These are phyloP conservation scores for Endogone sp. DNA, from an alignment of 192 early-diverging fungal genomes.

Conservation along the genomic window DNA sequence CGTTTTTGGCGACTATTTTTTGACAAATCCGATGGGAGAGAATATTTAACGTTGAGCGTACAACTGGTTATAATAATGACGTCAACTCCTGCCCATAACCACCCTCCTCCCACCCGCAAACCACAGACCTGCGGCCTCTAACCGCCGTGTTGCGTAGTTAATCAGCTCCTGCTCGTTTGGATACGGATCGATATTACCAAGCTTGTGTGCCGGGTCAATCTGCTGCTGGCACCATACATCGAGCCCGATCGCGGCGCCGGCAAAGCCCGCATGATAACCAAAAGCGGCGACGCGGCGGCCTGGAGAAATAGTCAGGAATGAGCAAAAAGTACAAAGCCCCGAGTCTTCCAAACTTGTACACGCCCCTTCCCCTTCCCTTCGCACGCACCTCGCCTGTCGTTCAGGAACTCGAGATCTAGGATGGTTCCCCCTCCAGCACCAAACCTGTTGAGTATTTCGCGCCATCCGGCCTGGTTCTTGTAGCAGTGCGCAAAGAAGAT, in stretches of 20 bases:
- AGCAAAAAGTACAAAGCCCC: background rate
- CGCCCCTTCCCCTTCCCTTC: too few relatives aligned
- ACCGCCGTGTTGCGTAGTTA: slow-evolving; percentile 58
- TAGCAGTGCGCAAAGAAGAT: slow-evolving; percentile 99
- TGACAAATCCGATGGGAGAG: slow-evolving; percentile 27
- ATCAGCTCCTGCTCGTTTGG: slow-evolving; percentile 81
- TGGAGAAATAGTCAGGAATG: slow-evolving; percentile 14
- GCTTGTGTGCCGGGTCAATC: slow-evolving; percentile 45
- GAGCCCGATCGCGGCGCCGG: slow-evolving; percentile 87
- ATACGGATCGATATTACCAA: slow-evolving; percentile 78
- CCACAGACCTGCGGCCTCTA: slow-evolving; percentile 54
- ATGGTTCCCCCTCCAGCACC: slow-evolving; percentile 80
- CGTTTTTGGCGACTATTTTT: slow-evolving; percentile 47
- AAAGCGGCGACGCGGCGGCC: slow-evolving; percentile 93
- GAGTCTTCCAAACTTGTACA: too few relatives aligned
- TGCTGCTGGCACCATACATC: slow-evolving; percentile 89
- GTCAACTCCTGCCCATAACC: too few relatives aligned
- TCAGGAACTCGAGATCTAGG: slow-evolving; percentile 94
- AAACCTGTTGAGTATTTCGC: slow-evolving; percentile 82
- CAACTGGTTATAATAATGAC: too few relatives aligned
- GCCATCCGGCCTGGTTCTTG: slow-evolving; percentile 95
- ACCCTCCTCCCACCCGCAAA: too few relatives aligned
- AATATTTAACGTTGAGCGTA: too few relatives aligned
- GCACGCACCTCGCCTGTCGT: slow-evolving; percentile 59
- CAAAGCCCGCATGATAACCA: slow-evolving; percentile 96